These are phyloP conservation scores for Ogataea wickerhamii DNA, from an alignment of 805 yeast species.

Conservation along the genomic window DNA sequence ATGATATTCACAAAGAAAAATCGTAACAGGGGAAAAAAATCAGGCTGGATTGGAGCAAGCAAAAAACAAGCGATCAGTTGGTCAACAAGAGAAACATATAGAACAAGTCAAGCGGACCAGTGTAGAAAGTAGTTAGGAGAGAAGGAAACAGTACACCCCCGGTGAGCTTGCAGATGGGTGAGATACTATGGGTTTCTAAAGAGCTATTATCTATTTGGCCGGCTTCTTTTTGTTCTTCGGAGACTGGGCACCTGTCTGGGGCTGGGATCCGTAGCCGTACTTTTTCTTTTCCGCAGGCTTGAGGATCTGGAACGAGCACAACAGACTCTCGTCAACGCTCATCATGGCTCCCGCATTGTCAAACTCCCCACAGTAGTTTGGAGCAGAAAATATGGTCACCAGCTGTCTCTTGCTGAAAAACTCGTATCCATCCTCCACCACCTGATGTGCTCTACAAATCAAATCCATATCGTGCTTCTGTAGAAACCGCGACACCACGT, in stretches of 20 bases:
- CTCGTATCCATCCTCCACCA: slow-evolving; percentile 98
- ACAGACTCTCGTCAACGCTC: slow-evolving; percentile 94
- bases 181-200: not conserved
- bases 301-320: slow-evolving; percentile 94
- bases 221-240: slow-evolving; percentile 29
- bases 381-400: slow-evolving; percentile 94
- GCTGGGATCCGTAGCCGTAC: slow-evolving; percentile 34
- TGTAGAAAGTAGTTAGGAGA: no score
- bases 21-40: not conserved
- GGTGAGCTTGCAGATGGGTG: no score
- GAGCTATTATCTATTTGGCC: slow-evolving; percentile 19
- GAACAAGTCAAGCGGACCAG: not conserved
- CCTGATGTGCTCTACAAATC: slow-evolving; percentile 98
- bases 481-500: slow-evolving; percentile 91
- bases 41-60: not conserved
- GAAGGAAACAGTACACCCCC: no score
- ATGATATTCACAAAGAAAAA: not conserved
- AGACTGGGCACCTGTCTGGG: slow-evolving; percentile 21
- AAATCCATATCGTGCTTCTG: slow-evolving; percentile 98
- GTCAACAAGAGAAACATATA: not conserved
- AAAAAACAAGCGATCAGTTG: not conserved
- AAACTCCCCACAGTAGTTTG: slow-evolving; percentile 98
- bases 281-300: slow-evolving; percentile 98
- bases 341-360: slow-evolving; percentile 99
- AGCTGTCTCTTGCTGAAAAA: slow-evolving; percentile 93